phyloP scores from a whole-genome alignment of 1,284 basidiomycete genomes.

The Schizophyllum commune region DNA sequence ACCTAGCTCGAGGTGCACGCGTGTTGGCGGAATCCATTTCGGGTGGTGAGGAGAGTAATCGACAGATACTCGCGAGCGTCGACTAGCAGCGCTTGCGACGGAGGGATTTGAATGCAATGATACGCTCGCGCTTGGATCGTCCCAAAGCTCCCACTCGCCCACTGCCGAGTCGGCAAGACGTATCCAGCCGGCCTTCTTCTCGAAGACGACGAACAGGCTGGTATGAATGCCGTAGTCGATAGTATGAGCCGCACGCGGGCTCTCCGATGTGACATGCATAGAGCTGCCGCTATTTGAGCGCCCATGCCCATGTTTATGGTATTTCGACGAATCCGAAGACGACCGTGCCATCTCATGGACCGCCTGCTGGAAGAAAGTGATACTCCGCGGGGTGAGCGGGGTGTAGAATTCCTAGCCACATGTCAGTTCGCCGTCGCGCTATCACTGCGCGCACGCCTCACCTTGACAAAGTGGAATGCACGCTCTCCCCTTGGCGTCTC shows the following conservation, averaged over 20 bases:
- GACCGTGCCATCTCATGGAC: slow-evolving; percentile 45
- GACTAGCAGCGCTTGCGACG: slow-evolving; percentile 21
- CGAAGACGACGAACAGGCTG: slow-evolving; percentile 70
- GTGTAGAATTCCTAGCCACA: slow-evolving; percentile 70
- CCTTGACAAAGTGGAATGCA: slow-evolving; percentile 76
- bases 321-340: slow-evolving; percentile 23
- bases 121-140: slow-evolving; percentile 24
- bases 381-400: slow-evolving; percentile 51
- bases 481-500: slow-evolving; percentile 74
- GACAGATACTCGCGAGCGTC: slow-evolving; percentile 46
- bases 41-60: slow-evolving; percentile 37
- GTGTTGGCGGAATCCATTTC: slow-evolving; percentile 48
- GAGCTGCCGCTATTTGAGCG: slow-evolving; percentile 22
- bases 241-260: slow-evolving; percentile 18
- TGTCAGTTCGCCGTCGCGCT: background rate
- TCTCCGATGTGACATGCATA: slow-evolving; percentile 18
- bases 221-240: slow-evolving; percentile 58
- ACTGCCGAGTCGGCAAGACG: slow-evolving; percentile 72
- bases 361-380: slow-evolving; percentile 64
- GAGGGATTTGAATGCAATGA: slow-evolving; percentile 5
- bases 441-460: slow-evolving; percentile 15
- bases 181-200: slow-evolving; percentile 76
- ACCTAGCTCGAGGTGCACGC: slow-evolving; percentile 40
- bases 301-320: slow-evolving; percentile 21
- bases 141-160: slow-evolving; percentile 63